These are phyloP conservation scores for Chiua virens DNA, from an alignment of 768 basidiomycete species.

Conservation along the genomic window DNA sequence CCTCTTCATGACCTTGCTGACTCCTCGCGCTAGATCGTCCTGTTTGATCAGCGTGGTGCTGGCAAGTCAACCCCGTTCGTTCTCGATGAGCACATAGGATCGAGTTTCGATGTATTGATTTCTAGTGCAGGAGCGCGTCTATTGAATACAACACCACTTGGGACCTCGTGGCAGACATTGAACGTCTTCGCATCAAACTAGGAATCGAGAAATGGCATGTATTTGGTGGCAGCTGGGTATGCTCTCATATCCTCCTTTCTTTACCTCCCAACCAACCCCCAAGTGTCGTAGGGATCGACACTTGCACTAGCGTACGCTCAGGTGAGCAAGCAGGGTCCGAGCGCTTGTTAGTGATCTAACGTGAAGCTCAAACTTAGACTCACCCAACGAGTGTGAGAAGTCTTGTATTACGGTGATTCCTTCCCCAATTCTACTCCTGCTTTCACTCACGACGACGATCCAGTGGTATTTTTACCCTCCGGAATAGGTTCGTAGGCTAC, in stretches of 20 bases:
- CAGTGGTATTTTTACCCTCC: slow-evolving; percentile 87
- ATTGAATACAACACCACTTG: slow-evolving; percentile 90
- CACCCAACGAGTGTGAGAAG: slow-evolving; percentile 82
- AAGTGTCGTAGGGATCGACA: slow-evolving; percentile 67
- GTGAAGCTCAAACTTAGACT: slow-evolving; percentile 39
- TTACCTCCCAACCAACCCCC: not conserved
- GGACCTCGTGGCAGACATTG: slow-evolving; percentile 90
- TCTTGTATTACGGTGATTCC: slow-evolving; percentile 67
- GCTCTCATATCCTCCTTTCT: slow-evolving; percentile 12
- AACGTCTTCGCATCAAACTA: slow-evolving; percentile 75
- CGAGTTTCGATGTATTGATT: slow-evolving; percentile 3
- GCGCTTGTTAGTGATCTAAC: not conserved
- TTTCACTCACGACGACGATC: slow-evolving; percentile 2
- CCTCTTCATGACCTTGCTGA: not conserved
- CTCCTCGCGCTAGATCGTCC: slow-evolving; percentile 56
- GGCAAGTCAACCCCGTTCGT: slow-evolving; percentile 85
- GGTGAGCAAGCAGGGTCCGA: slow-evolving; percentile 35
- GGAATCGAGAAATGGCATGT: slow-evolving; percentile 88
- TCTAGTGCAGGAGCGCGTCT: slow-evolving; percentile 57
- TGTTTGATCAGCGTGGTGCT: slow-evolving; percentile 88
- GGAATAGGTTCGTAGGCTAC: slow-evolving; percentile 55
- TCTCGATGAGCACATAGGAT: not conserved
- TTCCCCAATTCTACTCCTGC: not conserved
- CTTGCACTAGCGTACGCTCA: slow-evolving; percentile 85
- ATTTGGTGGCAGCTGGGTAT: slow-evolving; percentile 91